These are phyloP conservation scores for Rhodotorula sp. DNA, from an alignment of 1,284 basidiomycete species.

Conservation along the genomic window DNA sequence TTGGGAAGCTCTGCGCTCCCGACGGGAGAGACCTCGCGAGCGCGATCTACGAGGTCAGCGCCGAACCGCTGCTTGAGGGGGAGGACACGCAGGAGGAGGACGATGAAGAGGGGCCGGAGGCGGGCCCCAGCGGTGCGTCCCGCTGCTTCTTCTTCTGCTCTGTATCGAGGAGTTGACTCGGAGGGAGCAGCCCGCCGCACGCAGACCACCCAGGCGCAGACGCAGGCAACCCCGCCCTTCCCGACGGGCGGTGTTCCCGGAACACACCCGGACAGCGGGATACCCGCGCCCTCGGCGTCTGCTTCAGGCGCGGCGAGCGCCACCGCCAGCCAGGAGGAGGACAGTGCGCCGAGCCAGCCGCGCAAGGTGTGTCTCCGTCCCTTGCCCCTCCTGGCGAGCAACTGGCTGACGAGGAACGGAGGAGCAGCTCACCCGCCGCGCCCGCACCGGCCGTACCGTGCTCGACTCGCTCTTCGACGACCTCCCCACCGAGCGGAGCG, in stretches of 20 bases:
- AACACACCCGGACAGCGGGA: constrained; percentile 25
- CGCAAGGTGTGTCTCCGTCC: background rate
- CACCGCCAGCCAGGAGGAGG: background rate
- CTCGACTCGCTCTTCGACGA: constrained; percentile 12
- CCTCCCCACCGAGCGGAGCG: background rate
- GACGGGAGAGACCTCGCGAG: constrained; percentile 3
- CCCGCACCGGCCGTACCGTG: constrained; percentile 4
- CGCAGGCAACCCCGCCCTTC: constrained; percentile 24
- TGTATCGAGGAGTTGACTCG: background rate
- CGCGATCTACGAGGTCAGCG: constrained; percentile 15
- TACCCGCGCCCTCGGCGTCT: background rate
- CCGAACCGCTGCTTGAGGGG: constrained; percentile 2
- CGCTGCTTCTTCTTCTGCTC: background rate
- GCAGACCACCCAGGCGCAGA: background rate
- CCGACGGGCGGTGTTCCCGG: constrained; percentile 28
- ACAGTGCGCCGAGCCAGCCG: background rate
- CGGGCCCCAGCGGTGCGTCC: background rate
- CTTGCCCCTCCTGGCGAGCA: too few species aligned
- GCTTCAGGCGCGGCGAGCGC: background rate
- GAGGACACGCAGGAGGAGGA: background rate
- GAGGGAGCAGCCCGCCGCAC: background rate
- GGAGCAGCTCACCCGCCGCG: constrained; percentile 13
- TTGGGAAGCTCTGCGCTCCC: constrained; percentile 4
- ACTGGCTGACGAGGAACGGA: background rate
- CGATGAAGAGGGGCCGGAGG: background rate